Conservation (phyloP, 257 asterid species). For the Lycium barbarum region DNA sequence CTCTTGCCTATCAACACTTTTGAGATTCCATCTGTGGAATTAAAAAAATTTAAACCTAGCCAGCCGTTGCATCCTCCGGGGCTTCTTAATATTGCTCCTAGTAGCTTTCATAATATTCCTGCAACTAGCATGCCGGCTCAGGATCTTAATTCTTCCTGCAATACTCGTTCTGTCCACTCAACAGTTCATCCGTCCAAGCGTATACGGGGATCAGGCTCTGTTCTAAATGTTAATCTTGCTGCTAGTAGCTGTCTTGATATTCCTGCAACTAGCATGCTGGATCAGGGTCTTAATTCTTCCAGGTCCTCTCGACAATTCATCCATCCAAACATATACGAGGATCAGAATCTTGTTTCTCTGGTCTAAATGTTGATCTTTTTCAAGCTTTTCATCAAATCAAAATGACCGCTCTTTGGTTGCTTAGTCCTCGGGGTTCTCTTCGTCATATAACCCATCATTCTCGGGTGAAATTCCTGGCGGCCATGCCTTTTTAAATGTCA, state of each 20-base stretch:
- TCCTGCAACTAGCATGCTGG: conserved; percentile 49
- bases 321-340: conserved; percentile 64
- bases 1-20: conserved; percentile 19
- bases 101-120: too few species aligned
- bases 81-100: conserved; percentile 41
- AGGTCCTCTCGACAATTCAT: conserved; percentile 46
- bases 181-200: too few species aligned
- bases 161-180: too few species aligned
- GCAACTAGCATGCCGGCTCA: too few species aligned
- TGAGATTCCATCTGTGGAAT: conserved; percentile 55
- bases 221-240: conserved; percentile 12
- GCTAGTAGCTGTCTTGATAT: conserved; percentile 51
- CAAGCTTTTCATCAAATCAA: conserved; percentile 9
- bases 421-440: conserved; percentile 51
- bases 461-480: conserved; percentile 48
- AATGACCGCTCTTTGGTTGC: conserved; percentile 42
- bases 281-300: conserved; percentile 49
- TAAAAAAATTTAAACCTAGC: conserved; percentile 52
- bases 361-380: conserved; percentile 35
- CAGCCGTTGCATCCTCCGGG: conserved; percentile 44
- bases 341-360: conserved; percentile 44
- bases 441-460: conserved; percentile 41
- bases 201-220: too few species aligned
- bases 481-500: conserved; percentile 69
- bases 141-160: too few species aligned